A percentile compares a stretch with the other conserved stretches of the same genome.
These are phyloP conservation scores for Rhizopogon rudus DNA, from an alignment of 768 basidiomycete species.

Conservation along the genomic window DNA sequence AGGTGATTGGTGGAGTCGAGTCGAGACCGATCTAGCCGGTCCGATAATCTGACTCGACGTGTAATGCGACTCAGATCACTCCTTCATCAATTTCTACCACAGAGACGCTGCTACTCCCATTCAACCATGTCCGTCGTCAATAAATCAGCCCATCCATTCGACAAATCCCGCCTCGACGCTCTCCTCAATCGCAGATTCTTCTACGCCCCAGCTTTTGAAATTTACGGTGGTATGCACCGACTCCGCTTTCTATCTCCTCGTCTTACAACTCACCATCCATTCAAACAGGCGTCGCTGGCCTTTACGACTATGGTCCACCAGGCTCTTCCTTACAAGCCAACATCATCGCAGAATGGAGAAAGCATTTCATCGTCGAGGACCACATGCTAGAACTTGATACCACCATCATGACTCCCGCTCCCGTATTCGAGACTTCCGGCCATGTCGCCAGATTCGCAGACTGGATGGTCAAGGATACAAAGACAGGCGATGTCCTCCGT, in stretches of 20 bases:
- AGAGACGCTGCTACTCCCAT: slow-evolving; percentile 11
- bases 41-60: slow-evolving; percentile 6
- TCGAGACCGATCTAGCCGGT: too few species aligned
- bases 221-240: slow-evolving; percentile 80
- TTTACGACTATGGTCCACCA: slow-evolving; percentile 97
- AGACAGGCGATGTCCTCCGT: slow-evolving; percentile 94
- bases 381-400: slow-evolving; percentile 98
- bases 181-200: slow-evolving; percentile 91
- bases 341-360: slow-evolving; percentile 94
- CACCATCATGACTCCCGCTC: slow-evolving; percentile 92
- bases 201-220: slow-evolving; percentile 97
- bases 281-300: slow-evolving; percentile 80
- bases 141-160: slow-evolving; percentile 83
- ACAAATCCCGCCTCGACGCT: slow-evolving; percentile 80
- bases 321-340: slow-evolving; percentile 95
- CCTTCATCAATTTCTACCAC: background rate
- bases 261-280: background rate
- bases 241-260: background rate
- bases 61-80: slow-evolving; percentile 19
- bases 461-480: slow-evolving; percentile 97
- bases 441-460: slow-evolving; percentile 98
- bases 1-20: too few species aligned
- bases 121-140: slow-evolving; percentile 45
- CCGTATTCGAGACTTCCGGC: slow-evolving; percentile 95
- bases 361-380: slow-evolving; percentile 97